These are phyloP conservation scores for Lipomyces lipofer DNA, from an alignment of 805 yeast species.

Conservation along the genomic window DNA sequence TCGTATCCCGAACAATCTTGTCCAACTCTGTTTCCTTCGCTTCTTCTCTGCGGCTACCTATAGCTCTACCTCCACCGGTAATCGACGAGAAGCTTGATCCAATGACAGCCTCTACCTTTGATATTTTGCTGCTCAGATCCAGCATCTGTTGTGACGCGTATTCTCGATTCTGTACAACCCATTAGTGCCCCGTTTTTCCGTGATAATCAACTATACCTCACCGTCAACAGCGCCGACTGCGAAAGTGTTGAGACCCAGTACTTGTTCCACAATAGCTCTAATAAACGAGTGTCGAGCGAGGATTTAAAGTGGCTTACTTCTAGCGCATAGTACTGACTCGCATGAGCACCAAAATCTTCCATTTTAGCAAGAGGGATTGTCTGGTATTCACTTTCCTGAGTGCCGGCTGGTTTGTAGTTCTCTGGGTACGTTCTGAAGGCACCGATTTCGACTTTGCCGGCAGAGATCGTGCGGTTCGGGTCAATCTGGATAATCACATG, in stretches of 20 bases:
- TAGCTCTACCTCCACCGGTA: constrained; percentile 3
- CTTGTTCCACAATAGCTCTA: constrained; percentile 48
- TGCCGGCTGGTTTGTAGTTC: constrained; percentile 34
- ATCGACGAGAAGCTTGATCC: constrained; percentile 4
- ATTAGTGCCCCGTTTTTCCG: too few relatives aligned
- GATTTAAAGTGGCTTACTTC: constrained; percentile 61
- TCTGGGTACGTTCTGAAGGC: constrained; percentile 76
- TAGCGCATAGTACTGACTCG: constrained; percentile 66
- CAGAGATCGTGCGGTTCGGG: constrained; percentile 65
- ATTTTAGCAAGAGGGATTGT: constrained; percentile 53
- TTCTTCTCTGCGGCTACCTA: constrained; percentile 1
- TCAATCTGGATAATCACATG: too few relatives aligned
- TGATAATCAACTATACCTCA: too few relatives aligned
- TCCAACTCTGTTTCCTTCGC: constrained; percentile 23
- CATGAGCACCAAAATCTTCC: constrained; percentile 70
- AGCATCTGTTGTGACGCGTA: constrained; percentile 36
- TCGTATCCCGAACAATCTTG: constrained; percentile 24
- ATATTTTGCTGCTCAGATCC: constrained; percentile 36
- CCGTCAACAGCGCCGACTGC: constrained; percentile 34
- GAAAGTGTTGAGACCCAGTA: constrained; percentile 50
- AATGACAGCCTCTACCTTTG: constrained; percentile 20
- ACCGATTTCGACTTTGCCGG: constrained; percentile 76
- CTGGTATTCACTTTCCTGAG: constrained; percentile 22
- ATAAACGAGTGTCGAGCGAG: constrained; percentile 50
- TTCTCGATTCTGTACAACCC: constrained; percentile 34